Percentiles rank a stretch among this genome's conserved stretches.
Conservation (phyloP, 2,329 filamentous ascomycete species). For the Fusarium sp. region DNA sequence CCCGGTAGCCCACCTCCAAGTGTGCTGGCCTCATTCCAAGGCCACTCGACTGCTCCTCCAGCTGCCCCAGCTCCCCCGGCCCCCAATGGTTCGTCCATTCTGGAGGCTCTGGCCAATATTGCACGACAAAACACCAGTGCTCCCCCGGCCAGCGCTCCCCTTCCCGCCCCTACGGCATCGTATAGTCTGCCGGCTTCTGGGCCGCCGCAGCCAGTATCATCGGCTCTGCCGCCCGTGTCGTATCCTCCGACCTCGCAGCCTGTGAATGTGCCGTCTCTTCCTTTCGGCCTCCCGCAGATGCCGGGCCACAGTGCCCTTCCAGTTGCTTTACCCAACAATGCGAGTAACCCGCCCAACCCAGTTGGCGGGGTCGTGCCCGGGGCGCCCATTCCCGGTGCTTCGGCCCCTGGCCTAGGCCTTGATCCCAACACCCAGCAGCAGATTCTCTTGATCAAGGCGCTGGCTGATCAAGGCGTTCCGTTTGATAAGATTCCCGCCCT, state of each 20-base stretch:
- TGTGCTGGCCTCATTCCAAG: constrained; percentile 55
- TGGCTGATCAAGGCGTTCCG: constrained; percentile 80
- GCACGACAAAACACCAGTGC: constrained; percentile 76
- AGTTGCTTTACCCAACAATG: constrained; percentile 42
- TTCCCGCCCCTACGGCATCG: constrained; percentile 59
- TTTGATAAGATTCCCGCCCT: constrained; percentile 79
- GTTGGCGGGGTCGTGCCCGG: constrained; percentile 51
- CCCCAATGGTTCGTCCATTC: constrained; percentile 70
- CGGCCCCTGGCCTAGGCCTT: constrained; percentile 51
- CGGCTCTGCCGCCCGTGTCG: constrained; percentile 47
- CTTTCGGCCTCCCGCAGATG: constrained; percentile 53
- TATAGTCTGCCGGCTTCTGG: constrained; percentile 52
- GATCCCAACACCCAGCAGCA: constrained; percentile 75
- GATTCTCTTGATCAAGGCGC: constrained; percentile 78
- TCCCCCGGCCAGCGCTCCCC: constrained; percentile 55
- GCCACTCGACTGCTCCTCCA: constrained; percentile 33
- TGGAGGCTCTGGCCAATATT: constrained; percentile 84
- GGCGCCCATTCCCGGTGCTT: constrained; percentile 47
- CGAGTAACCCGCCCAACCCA: constrained; percentile 47
- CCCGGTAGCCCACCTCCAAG: constrained; percentile 69
- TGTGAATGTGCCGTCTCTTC: constrained; percentile 69
- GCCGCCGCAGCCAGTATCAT: constrained; percentile 49
- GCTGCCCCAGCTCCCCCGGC: constrained; percentile 55
- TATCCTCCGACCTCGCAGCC: constrained; percentile 64
- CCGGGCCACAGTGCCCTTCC: constrained; percentile 51